phyloP scores from a whole-genome alignment of 306 rosid genomes.

The Cicer arietinum region DNA sequence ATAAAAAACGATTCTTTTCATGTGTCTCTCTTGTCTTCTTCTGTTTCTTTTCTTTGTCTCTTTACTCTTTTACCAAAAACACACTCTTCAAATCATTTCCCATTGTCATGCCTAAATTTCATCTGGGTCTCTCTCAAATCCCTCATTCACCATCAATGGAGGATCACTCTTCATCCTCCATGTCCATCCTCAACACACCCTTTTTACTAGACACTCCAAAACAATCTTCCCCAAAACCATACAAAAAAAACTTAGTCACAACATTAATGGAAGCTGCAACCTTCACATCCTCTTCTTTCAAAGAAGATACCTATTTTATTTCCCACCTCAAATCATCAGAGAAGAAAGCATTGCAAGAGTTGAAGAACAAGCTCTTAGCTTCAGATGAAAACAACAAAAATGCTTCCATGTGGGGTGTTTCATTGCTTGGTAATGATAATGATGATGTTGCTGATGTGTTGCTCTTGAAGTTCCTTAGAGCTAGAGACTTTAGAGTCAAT shows the following conservation, averaged over 20 bases:
- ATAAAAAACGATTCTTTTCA: neutral
- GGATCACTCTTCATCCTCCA: constrained; percentile 57
- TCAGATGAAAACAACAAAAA: neutral
- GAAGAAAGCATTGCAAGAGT: constrained; percentile 71
- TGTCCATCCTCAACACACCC: constrained; percentile 33
- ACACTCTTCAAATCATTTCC: constrained; percentile 18
- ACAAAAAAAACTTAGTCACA: constrained; percentile 75
- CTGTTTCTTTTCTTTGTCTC: neutral
- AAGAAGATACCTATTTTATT: constrained; percentile 74
- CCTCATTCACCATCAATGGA: constrained; percentile 50
- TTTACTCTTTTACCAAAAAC: neutral
- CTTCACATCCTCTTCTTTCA: constrained; percentile 68
- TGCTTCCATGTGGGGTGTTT: constrained; percentile 76
- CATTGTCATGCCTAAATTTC: constrained; percentile 45
- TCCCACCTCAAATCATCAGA: constrained; percentile 77
- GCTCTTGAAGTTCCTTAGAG: constrained; percentile 85
- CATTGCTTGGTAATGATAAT: constrained; percentile 58
- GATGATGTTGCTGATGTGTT: constrained; percentile 78
- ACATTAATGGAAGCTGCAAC: constrained; percentile 72
- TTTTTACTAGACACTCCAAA: constrained; percentile 51
- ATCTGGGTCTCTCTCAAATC: constrained; percentile 56
- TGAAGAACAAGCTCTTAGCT: constrained; percentile 58
- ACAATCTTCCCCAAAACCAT: constrained; percentile 64
- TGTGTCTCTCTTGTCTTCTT: constrained; percentile 5
- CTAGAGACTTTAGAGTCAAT: constrained; percentile 77